Percentiles rank a stretch among this genome's conserved stretches.
Conservation (phyloP, 225 moss, liverwort and hornwort genomes). For the Ulota crispa region DNA sequence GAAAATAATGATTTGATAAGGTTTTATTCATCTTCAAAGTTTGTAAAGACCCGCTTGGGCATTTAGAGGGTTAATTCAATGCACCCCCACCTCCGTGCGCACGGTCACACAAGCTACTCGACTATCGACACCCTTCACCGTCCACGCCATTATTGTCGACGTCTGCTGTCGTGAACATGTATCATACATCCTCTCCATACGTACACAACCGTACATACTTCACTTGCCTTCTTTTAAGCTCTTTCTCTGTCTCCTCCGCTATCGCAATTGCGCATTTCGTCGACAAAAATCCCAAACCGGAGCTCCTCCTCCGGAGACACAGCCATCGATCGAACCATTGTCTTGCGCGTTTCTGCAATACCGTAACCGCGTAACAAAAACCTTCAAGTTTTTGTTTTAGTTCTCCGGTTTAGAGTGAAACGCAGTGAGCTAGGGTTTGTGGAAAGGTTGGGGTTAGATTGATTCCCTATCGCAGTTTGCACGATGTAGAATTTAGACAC, state of each 20-base stretch:
- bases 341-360: background rate
- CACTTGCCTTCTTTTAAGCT: background rate
- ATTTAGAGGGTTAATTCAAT: too few relatives aligned
- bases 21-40: too few relatives aligned
- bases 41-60: too few relatives aligned
- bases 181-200: background rate
- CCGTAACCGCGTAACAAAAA: background rate
- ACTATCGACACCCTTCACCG: background rate
- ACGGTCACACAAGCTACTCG: background rate
- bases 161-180: background rate
- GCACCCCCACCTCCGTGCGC: background rate
- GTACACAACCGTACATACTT: too few relatives aligned
- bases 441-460: background rate
- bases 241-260: background rate
- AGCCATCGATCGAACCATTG: background rate
- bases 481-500: background rate
- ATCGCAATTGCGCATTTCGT: background rate
- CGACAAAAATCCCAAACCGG: background rate
- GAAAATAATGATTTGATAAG: too few relatives aligned
- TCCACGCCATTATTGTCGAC: constrained; percentile 8
- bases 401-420: background rate
- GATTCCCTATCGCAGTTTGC: background rate
- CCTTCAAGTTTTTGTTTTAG: background rate
- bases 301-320: background rate
- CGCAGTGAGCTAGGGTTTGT: constrained; percentile 38